Percentiles rank a stretch among this genome's conserved stretches.
These are phyloP conservation scores for Peronospora belbahrii DNA, from an alignment of 352 stramenopile genomes.

Conservation along the genomic window DNA sequence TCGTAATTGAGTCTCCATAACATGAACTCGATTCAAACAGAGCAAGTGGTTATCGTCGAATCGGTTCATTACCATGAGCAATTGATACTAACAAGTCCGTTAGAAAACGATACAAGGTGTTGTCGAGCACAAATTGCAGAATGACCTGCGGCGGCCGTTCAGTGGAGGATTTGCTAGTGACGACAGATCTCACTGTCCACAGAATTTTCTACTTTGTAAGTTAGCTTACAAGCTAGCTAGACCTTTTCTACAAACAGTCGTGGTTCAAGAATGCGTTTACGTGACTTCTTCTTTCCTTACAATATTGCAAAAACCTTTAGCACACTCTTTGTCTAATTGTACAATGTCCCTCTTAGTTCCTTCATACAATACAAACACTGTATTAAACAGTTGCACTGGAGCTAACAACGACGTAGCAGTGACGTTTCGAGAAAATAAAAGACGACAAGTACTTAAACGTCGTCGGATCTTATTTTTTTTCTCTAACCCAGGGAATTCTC, in stretches of 20 bases:
- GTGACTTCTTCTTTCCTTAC: constrained; percentile 11
- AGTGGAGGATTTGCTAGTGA: constrained; percentile 6
- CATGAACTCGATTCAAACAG: constrained; percentile 9
- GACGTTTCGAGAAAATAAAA: constrained; percentile 10
- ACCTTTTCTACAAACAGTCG: constrained; percentile 24
- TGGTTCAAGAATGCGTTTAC: constrained; percentile 6
- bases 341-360: too few species aligned
- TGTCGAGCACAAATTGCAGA: constrained; percentile 31
- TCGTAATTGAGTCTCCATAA: constrained; percentile 17
- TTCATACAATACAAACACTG: too few species aligned
- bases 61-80: constrained; percentile 32
- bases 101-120: constrained; percentile 21
- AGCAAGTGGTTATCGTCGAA: constrained; percentile 22
- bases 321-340: constrained; percentile 15
- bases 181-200: constrained; percentile 20
- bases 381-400: too few species aligned
- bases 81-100: constrained; percentile 16
- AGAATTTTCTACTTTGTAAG: constrained; percentile 26
- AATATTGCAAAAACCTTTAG: constrained; percentile 4
- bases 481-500: constrained; percentile 7
- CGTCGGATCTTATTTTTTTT: too few species aligned
- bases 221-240: too few species aligned
- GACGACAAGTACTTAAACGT: too few species aligned
- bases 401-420: too few species aligned
- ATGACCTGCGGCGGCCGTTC: constrained; percentile 13